These are phyloP conservation scores for Microdochium trichocladiopsis DNA, from an alignment of 2,329 filamentous ascomycete species.

Conservation along the genomic window DNA sequence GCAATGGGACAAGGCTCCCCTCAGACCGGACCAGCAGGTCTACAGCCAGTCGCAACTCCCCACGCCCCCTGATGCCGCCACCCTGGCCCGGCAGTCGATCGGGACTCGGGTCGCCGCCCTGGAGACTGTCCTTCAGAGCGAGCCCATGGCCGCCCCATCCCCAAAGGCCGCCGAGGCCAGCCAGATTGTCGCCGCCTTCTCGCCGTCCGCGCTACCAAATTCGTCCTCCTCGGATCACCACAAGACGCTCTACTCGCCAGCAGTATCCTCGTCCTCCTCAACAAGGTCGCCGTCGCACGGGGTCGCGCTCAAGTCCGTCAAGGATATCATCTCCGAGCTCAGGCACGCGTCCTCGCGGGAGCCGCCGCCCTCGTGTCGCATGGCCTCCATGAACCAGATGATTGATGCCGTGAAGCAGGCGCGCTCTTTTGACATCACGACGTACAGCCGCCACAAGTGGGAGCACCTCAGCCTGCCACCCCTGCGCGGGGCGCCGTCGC, in stretches of 20 bases:
- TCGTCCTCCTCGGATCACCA: not conserved
- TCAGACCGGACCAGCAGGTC: not conserved
- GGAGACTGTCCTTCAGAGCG: not conserved
- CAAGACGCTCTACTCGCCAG: not conserved
- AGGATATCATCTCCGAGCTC: not conserved
- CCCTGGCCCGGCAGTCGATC: not conserved
- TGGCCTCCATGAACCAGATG: not conserved
- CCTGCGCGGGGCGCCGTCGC: conserved; percentile 1
- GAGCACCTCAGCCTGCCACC: conserved; percentile 6
- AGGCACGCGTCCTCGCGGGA: not conserved
- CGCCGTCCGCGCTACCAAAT: not conserved
- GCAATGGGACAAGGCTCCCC: not conserved
- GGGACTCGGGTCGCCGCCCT: not conserved
- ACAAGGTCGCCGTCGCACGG: not conserved
- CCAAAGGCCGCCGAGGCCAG: not conserved
- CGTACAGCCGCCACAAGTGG: conserved; percentile 1
- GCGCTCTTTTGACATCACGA: not conserved
- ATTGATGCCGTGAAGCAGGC: not conserved
- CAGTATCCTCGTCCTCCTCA: not conserved
- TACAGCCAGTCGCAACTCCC: not conserved
- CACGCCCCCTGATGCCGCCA: not conserved
- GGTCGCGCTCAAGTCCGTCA: not conserved
- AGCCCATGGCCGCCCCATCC: not conserved
- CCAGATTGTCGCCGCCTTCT: not conserved
- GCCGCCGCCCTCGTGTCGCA: not conserved